Base-by-base conservation (phyloP, 345 rosid species). In the Streptanthus diversifolius region DNA sequence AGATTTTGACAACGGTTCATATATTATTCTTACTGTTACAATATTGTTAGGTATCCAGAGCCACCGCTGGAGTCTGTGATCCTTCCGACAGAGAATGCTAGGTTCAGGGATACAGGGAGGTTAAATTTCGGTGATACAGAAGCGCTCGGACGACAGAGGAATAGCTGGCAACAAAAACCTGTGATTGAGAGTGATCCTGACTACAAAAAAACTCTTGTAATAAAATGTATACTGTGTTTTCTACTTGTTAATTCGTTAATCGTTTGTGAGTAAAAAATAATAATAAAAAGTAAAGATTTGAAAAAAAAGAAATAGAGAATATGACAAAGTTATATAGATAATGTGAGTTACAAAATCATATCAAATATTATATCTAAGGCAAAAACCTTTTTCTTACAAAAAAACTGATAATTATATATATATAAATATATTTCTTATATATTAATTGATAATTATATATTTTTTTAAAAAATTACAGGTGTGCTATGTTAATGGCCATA, bases 21-120 rank as follows among this genome's bases (percentile, higher is more conserved):
- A 88, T 95, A 91, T 33, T 95, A 93, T 61, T 88, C 98, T 0
- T 91, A 93, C n/a, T 93, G 98, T 49, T 88, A 93, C 1, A 97
- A 93, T 15, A 59, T 75, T 0, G 1, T 88, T 29, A 71, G 98
- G 40, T 93, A 93, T 44, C 87, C 90, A 0, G 44, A 77, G 13
- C 64, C 90, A 0, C 82, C 53, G 0, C 95, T 97, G 0, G 98
- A 93, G 33, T 93, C 96, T 5, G 90, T 83, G 11, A 74, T 88
- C 14, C 79, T 64, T 72, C 80, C 84, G 0, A 15, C 68, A 0
- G 97, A 93, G 68, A 85, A 77, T 49, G 76, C 63, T 22, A 73
- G 91, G 45, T 93, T 89, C 57, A 83, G 47, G 21, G 83, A 87
- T 13, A 85, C 88, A 0, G 98, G 98, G 4, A 76, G 96, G 54